phyloP scores from a whole-genome alignment of 176 grass and related monocot genomes.

The Bothriochloa decipiens region DNA sequence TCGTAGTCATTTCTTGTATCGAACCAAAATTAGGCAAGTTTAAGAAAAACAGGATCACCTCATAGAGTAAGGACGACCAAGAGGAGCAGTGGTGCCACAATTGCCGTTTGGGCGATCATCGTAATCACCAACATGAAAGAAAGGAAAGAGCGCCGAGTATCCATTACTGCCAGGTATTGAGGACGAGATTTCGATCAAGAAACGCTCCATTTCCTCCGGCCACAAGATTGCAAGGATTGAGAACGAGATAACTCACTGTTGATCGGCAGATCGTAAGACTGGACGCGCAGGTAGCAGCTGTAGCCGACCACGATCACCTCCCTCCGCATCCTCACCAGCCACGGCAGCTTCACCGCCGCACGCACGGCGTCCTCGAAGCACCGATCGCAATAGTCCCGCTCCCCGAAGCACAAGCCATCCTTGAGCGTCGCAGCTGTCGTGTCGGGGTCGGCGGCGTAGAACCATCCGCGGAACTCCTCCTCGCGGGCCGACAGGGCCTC shows the following conservation, averaged over 20 bases:
- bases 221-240: no score
- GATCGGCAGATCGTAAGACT: background rate
- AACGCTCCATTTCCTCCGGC: no score
- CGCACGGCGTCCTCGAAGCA: background rate
- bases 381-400: background rate
- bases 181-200: no score
- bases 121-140: no score
- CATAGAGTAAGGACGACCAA: accelerated
- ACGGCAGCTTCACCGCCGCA: background rate
- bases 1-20: no score
- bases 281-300: background rate
- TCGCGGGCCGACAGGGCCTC: background rate
- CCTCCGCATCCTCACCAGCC: background rate
- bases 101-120: no score
- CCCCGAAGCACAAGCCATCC: background rate
- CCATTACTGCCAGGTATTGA: no score
- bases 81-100: no score
- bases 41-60: no score
- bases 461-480: background rate
- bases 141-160: no score
- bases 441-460: background rate
- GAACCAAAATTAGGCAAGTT: no score
- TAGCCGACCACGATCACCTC: background rate
- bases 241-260: background rate
- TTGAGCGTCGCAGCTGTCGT: background rate